Base-by-base conservation (phyloP, 139 green algal genomes). In the Mesotaenium endlicherianum region DNA sequence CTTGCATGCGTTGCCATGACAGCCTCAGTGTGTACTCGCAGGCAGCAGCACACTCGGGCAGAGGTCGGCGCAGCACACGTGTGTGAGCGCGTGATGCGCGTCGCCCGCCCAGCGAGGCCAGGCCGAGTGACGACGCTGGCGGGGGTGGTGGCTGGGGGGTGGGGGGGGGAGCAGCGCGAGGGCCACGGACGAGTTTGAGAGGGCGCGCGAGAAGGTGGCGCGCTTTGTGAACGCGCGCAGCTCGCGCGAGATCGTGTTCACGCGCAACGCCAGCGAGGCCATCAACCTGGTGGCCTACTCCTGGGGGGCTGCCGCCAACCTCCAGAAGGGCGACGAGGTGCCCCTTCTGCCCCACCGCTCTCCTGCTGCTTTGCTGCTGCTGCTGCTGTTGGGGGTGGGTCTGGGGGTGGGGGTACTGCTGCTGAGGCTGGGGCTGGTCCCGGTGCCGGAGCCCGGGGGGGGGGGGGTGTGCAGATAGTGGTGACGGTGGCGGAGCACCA, bases 231-330 rank as follows among this genome's bases (percentile, higher is more conserved):
- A 93, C 49, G 55, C 79, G 3, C 30, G 40, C 31, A 91, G 68
- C 5, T 78, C 87, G 47, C 67, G 88, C 8, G 94, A 99, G 87
- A 91, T 99, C 4, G 95, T 99, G 39, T 98, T 93, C 86, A 98
- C 95, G 0, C 91, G 94, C 55, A 97, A 97, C 84, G 97, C 96
- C 44, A 97, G 80, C 30, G 97, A 99, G 85, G 97, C 93, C 5
- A 96, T 99, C 79, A 99, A 99, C 64, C 39, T 99, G 55, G 95
- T 99, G 45, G 96, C 95, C 16, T 92, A 97, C 86, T 97, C 87
- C 53, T 99, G 97, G 97, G 97, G 94, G 0, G n/a, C n/a, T n/a
- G 42, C 90, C 20, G 42, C 80, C 8, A 95, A 97, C 86, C 83
- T 99, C 6, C 86, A 90, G 47, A 38, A 83, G 11, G 96, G 97